A percentile compares a stretch with the other conserved stretches of the same genome.
Evolutionary conservation across 2,329 filamentous ascomycete species (phyloP).

Genomic region (Colletotrichum sp.): DNA sequence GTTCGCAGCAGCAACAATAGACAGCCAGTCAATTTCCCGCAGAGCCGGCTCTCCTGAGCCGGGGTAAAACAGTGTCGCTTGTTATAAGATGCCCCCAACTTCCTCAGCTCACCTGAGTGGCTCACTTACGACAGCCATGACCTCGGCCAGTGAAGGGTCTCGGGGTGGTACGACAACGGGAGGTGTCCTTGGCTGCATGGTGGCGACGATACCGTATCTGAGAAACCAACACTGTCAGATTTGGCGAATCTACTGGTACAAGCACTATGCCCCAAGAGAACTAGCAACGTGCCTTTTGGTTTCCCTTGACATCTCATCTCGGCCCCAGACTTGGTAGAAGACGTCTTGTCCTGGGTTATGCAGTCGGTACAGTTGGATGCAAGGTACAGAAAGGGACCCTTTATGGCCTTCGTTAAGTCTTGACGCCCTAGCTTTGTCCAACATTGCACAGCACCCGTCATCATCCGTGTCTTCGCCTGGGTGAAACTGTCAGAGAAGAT

Average conservation of each 20-base stretch:
- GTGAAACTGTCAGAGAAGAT: conserved; percentile 39
- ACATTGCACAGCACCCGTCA: conserved; percentile 43
- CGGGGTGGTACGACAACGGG: conserved; percentile 1
- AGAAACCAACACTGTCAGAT: neutral
- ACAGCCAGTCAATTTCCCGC: neutral
- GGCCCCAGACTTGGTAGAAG: neutral
- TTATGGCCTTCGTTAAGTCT: neutral
- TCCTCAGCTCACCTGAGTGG: neutral
- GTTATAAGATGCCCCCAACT: neutral
- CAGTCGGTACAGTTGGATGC: neutral
- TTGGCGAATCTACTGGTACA: neutral
- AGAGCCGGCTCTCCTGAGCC: neutral
- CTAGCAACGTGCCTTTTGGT: neutral
- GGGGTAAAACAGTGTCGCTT: conserved; percentile 4
- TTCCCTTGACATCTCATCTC: neutral
- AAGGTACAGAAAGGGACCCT: neutral
- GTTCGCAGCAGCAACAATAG: neutral
- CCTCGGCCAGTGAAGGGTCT: neutral
- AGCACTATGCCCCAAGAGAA: neutral
- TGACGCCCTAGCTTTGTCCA: neutral
- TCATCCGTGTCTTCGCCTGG: conserved; percentile 29
- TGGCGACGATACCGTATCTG: neutral
- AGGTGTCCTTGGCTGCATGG: neutral
- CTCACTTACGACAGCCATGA: conserved; percentile 8
- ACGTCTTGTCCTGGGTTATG: neutral